Evolutionary conservation across 2,329 filamentous ascomycete species (phyloP).

Genomic region (Canariomyces notabilis): DNA sequence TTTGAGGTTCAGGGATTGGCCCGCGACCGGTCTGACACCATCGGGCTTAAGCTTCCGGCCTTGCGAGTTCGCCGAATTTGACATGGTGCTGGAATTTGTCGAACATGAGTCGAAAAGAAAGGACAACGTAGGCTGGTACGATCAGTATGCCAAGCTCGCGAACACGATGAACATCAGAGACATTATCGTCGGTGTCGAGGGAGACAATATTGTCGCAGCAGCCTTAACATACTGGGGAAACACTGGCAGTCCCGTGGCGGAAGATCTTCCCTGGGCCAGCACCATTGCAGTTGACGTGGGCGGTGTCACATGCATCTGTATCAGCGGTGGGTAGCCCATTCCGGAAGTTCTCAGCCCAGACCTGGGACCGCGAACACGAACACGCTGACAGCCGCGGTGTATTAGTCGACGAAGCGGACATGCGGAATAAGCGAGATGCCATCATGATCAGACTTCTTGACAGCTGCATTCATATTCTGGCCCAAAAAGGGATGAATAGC

Average conservation of each 20-base stretch:
- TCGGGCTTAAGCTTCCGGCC: slow-evolving; percentile 40
- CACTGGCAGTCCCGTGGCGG: slow-evolving; percentile 41
- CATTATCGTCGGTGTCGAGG: slow-evolving; percentile 49
- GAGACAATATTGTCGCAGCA: slow-evolving; percentile 44
- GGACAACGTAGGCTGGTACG: slow-evolving; percentile 52
- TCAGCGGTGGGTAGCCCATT: slow-evolving; percentile 43
- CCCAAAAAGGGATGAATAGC: slow-evolving; percentile 45
- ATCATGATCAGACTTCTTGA: slow-evolving; percentile 51
- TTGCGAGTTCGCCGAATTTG: slow-evolving; percentile 43
- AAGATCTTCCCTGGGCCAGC: slow-evolving; percentile 52
- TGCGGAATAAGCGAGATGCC: slow-evolving; percentile 41
- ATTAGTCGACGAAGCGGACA: slow-evolving; percentile 40
- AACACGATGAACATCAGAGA: slow-evolving; percentile 46
- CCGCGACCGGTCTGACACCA: slow-evolving; percentile 35
- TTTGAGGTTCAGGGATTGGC: slow-evolving; percentile 47
- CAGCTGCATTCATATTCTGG: slow-evolving; percentile 44
- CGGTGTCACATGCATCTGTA: slow-evolving; percentile 57
- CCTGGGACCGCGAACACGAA: neutral
- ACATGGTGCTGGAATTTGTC: slow-evolving; percentile 45
- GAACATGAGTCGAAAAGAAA: slow-evolving; percentile 43
- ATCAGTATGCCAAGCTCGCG: slow-evolving; percentile 51
- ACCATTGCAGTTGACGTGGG: slow-evolving; percentile 48
- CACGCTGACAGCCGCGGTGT: slow-evolving; percentile 1
- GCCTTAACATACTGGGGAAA: slow-evolving; percentile 50
- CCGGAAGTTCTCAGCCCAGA: neutral